phyloP scores from a whole-genome alignment of 2,329 filamentous ascomycete genomes.

The Colletotrichum chlorophyti region DNA sequence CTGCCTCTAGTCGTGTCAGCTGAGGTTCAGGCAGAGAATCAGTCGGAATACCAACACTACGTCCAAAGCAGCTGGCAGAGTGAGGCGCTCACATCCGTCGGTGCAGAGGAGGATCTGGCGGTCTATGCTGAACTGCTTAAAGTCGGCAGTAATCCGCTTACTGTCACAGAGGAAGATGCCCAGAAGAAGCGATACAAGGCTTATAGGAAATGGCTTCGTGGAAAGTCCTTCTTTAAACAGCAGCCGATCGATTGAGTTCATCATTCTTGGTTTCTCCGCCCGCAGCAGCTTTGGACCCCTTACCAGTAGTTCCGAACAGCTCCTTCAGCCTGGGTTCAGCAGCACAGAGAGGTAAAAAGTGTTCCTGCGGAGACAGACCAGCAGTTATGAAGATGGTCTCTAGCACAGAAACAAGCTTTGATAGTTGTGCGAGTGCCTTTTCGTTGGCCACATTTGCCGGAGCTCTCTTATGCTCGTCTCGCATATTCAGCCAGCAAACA shows the following conservation, averaged over 20 bases:
- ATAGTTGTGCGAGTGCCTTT: slow-evolving; percentile 42
- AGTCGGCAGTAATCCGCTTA: slow-evolving; percentile 82
- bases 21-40: slow-evolving; percentile 66
- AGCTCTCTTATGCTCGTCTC: slow-evolving; percentile 43
- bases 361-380: slow-evolving; percentile 35
- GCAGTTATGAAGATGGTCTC: slow-evolving; percentile 31
- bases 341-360: slow-evolving; percentile 41
- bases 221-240: slow-evolving; percentile 97
- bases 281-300: background rate
- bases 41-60: slow-evolving; percentile 81
- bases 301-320: slow-evolving; percentile 27
- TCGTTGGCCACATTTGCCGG: slow-evolving; percentile 8
- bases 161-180: slow-evolving; percentile 85
- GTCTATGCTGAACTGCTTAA: slow-evolving; percentile 80
- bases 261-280: background rate
- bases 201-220: slow-evolving; percentile 91
- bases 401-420: slow-evolving; percentile 41
- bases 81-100: slow-evolving; percentile 54
- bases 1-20: slow-evolving; percentile 82
- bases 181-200: slow-evolving; percentile 96
- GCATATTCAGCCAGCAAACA: slow-evolving; percentile 67
- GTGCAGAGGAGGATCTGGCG: slow-evolving; percentile 69
- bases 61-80: slow-evolving; percentile 72
- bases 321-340: slow-evolving; percentile 34
- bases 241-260: slow-evolving; percentile 63